These are phyloP conservation scores for Acmispon strigosus DNA, from an alignment of 306 rosid genomes.

Conservation along the genomic window DNA sequence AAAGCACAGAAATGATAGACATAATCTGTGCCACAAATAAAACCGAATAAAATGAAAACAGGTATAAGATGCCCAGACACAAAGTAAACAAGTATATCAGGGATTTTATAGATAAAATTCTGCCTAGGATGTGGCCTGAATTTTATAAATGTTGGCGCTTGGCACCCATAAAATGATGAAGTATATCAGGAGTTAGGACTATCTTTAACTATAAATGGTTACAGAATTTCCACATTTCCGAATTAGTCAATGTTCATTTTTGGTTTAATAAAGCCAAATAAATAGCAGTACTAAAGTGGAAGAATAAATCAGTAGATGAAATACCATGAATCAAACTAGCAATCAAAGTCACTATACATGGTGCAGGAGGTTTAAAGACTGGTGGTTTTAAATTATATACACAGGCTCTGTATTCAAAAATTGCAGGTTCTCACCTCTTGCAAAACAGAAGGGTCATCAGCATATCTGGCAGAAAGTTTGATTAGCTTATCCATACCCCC, in stretches of 20 bases:
- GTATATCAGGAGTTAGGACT: background rate
- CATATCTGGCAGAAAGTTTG: conserved; percentile 65
- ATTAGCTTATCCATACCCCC: conserved; percentile 73
- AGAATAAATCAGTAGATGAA: background rate
- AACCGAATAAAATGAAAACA: background rate
- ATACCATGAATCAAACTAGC: conserved; percentile 6
- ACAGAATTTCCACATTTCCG: background rate
- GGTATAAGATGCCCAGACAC: background rate
- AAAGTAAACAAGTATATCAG: background rate
- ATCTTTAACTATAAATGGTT: background rate
- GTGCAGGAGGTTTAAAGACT: conserved; percentile 7
- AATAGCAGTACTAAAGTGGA: background rate
- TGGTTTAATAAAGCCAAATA: background rate
- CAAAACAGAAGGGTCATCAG: conserved; percentile 70
- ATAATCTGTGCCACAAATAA: conserved; percentile 49
- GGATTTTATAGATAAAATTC: background rate
- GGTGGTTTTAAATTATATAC: background rate
- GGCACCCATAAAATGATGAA: background rate
- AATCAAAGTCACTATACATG: background rate
- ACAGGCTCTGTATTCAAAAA: conserved; percentile 8
- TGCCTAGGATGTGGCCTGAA: background rate
- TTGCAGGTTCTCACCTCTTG: conserved; percentile 68
- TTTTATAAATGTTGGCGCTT: background rate
- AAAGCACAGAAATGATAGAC: conserved; percentile 63
- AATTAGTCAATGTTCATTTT: background rate